phyloP scores from a whole-genome alignment of 1,284 basidiomycete species.

The Sanguinoderma infundibulare region DNA sequence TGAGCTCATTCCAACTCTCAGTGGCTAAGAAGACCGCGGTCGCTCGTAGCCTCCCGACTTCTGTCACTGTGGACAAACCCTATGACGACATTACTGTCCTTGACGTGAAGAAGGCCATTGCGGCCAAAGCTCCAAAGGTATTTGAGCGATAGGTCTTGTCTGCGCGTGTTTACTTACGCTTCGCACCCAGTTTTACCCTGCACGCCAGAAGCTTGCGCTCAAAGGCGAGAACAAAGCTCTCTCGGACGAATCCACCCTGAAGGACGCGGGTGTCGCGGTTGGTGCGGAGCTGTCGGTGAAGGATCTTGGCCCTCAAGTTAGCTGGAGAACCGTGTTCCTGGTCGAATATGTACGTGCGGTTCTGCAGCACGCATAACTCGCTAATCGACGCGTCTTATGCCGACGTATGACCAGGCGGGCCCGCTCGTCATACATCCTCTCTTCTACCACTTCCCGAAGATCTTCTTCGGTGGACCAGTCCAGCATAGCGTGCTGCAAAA shows the following conservation, averaged over 20 bases:
- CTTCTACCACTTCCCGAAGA: slow-evolving; percentile 73
- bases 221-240: slow-evolving; percentile 65
- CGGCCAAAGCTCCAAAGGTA: slow-evolving; percentile 64
- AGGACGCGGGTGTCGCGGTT: slow-evolving; percentile 58
- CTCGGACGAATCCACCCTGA: slow-evolving; percentile 65
- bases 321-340: slow-evolving; percentile 86
- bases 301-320: slow-evolving; percentile 88
- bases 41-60: slow-evolving; percentile 59
- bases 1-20: slow-evolving; percentile 66
- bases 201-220: slow-evolving; percentile 76
- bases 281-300: slow-evolving; percentile 75
- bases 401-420: slow-evolving; percentile 63
- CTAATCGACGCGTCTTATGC: slow-evolving; percentile 4
- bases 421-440: slow-evolving; percentile 93
- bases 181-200: slow-evolving; percentile 60
- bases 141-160: neutral
- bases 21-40: slow-evolving; percentile 48
- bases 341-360: slow-evolving; percentile 85
- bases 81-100: slow-evolving; percentile 53
- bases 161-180: neutral
- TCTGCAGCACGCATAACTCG: neutral
- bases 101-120: slow-evolving; percentile 65
- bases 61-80: slow-evolving; percentile 56
- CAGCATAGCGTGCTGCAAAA: slow-evolving; percentile 81
- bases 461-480: slow-evolving; percentile 73